Evolutionary conservation across 1,139 yeast species (phyloP).

Genomic region (Blastobotrys capitulatus): DNA sequence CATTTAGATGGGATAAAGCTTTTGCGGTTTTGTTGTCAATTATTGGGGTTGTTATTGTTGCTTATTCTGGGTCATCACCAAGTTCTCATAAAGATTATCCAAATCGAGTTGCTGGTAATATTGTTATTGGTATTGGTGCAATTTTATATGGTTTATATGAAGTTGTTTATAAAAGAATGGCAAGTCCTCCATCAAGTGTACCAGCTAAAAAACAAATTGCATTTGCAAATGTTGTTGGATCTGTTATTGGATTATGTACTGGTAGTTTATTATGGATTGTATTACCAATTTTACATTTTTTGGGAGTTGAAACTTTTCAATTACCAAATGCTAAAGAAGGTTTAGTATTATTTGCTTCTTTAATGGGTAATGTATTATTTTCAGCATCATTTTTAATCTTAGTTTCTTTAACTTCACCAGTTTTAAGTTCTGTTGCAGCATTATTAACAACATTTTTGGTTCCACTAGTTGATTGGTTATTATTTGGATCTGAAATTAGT

Average conservation of each 20-base stretch:
- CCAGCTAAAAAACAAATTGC: conserved; percentile 53
- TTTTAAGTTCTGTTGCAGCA: conserved; percentile 76
- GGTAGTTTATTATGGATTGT: conserved; percentile 45
- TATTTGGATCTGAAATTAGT: conserved; percentile 50
- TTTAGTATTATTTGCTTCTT: conserved; percentile 41
- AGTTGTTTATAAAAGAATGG: conserved; percentile 68
- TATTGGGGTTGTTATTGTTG: conserved; percentile 71
- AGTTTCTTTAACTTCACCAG: conserved; percentile 84
- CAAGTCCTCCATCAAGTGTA: conserved; percentile 65
- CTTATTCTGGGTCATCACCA: conserved; percentile 53
- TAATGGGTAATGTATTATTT: conserved; percentile 59
- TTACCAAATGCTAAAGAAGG: conserved; percentile 44
- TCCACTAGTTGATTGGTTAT: conserved; percentile 68
- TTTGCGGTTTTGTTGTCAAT: conserved; percentile 68
- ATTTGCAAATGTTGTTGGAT: conserved; percentile 52
- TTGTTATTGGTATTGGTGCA: conserved; percentile 73
- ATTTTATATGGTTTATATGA: conserved; percentile 80
- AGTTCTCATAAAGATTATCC: conserved; percentile 41
- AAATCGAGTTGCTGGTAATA: conserved; percentile 62
- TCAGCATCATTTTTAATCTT: conserved; percentile 69
- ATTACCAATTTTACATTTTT: conserved; percentile 46
- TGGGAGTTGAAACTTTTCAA: conserved; percentile 55
- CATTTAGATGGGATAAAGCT: conserved; percentile 58
- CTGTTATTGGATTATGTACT: conserved; percentile 57
- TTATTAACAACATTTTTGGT: conserved; percentile 73